phyloP scores from a whole-genome alignment of 2,329 filamentous ascomycete species.

The Phaeoacremonium minimum region DNA sequence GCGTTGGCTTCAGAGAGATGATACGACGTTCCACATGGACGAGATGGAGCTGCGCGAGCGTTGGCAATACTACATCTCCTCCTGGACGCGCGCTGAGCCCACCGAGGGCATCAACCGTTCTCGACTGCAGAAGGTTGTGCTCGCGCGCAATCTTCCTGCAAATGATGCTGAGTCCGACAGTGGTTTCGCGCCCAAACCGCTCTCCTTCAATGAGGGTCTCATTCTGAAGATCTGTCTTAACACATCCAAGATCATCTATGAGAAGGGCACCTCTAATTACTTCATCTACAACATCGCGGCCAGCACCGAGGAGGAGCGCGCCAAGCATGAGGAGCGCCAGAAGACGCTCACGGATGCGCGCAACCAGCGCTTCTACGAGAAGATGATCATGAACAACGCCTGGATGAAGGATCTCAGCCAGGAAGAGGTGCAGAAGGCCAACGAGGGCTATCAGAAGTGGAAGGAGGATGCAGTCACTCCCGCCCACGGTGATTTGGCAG shows the following conservation, averaged over 20 bases:
- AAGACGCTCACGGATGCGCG: slow-evolving; percentile 27
- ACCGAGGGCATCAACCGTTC: slow-evolving; percentile 72
- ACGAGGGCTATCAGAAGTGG: slow-evolving; percentile 58
- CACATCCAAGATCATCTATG: slow-evolving; percentile 76
- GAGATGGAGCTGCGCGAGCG: slow-evolving; percentile 78
- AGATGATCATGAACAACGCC: slow-evolving; percentile 75
- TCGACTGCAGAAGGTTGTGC: slow-evolving; percentile 62
- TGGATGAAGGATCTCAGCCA: slow-evolving; percentile 78
- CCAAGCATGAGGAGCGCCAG: slow-evolving; percentile 45
- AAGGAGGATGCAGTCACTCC: slow-evolving; percentile 37
- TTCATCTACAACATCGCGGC: slow-evolving; percentile 68
- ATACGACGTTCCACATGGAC: slow-evolving; percentile 79
- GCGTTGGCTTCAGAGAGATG: slow-evolving; percentile 64
- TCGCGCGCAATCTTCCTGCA: slow-evolving; percentile 66
- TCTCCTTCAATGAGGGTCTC: slow-evolving; percentile 63
- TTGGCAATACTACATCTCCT: slow-evolving; percentile 96
- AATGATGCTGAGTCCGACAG: slow-evolving; percentile 60
- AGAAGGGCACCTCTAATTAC: slow-evolving; percentile 65
- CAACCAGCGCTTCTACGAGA: slow-evolving; percentile 61
- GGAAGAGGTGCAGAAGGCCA: slow-evolving; percentile 70
- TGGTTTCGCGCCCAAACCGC: slow-evolving; percentile 54
- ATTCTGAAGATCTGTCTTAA: slow-evolving; percentile 72
- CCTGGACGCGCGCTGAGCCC: slow-evolving; percentile 81
- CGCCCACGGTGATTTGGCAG: too few relatives aligned
- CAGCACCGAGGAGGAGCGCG: slow-evolving; percentile 62